phyloP scores from a whole-genome alignment of 148 eudicot genomes.

The Diospyros kaki region DNA sequence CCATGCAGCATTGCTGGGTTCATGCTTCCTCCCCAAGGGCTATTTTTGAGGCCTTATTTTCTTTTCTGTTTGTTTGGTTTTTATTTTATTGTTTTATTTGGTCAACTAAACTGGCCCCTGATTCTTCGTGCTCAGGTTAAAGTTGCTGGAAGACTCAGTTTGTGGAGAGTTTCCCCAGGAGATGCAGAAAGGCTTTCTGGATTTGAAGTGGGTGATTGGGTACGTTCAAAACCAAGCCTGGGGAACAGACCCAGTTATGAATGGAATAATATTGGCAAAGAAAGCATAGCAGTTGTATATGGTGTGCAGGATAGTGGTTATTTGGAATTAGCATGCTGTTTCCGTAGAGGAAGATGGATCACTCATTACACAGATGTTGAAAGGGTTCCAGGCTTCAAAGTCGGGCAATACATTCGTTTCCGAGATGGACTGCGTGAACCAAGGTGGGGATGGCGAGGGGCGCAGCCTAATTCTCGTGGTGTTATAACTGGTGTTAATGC shows the following conservation, averaged over 20 bases:
- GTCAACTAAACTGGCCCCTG: slow-evolving; percentile 9
- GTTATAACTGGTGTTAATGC: slow-evolving; percentile 77
- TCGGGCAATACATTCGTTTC: slow-evolving; percentile 87
- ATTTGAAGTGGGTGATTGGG: slow-evolving; percentile 99
- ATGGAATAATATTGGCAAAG: slow-evolving; percentile 85
- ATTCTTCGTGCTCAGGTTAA: slow-evolving; percentile 53
- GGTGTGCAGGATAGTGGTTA: slow-evolving; percentile 90
- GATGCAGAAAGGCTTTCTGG: slow-evolving; percentile 90
- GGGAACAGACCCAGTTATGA: slow-evolving; percentile 94
- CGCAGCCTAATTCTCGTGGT: slow-evolving; percentile 65
- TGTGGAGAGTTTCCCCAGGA: slow-evolving; percentile 97
- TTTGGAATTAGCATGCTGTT: slow-evolving; percentile 88
- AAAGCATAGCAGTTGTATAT: slow-evolving; percentile 85
- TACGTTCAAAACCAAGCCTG: slow-evolving; percentile 80
- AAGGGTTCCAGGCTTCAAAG: slow-evolving; percentile 65
- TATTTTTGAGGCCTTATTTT: not conserved
- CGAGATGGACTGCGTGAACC: slow-evolving; percentile 72
- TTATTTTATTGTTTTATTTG: too few species aligned
- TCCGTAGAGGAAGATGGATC: slow-evolving; percentile 66
- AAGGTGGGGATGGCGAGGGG: slow-evolving; percentile 98
- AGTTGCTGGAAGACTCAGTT: slow-evolving; percentile 71
- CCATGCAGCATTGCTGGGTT: not conserved
- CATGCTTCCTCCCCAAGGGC: not conserved
- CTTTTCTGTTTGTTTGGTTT: not conserved
- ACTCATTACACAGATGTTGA: slow-evolving; percentile 86